phyloP scores from a whole-genome alignment of 768 basidiomycete genomes.

The Chalciporus piperatus region DNA sequence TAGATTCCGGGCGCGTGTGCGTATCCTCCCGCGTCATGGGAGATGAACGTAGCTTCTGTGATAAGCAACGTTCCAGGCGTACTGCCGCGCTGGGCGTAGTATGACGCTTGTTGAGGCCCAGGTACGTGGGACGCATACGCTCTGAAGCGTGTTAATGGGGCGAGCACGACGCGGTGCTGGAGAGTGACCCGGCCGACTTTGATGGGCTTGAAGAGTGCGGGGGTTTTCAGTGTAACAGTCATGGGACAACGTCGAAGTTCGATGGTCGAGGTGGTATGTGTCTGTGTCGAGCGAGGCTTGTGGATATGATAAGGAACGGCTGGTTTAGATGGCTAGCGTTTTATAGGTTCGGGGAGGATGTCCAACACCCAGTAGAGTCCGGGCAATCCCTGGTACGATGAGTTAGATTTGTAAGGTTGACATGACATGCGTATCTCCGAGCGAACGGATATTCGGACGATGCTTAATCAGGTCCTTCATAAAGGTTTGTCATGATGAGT shows the following conservation, averaged over 20 bases:
- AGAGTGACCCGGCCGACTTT: conserved; percentile 40
- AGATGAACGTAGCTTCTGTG: neutral
- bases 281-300: too few species aligned
- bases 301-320: too few species aligned
- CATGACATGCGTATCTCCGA: too few species aligned
- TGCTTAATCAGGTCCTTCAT: too few species aligned
- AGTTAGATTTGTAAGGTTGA: too few species aligned
- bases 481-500: too few species aligned
- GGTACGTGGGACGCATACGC: conserved; percentile 36
- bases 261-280: conserved; percentile 3
- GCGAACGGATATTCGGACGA: too few species aligned
- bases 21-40: neutral
- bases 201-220: conserved; percentile 44
- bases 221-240: neutral
- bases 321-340: too few species aligned
- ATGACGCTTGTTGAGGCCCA: conserved; percentile 34
- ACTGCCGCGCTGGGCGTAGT: conserved; percentile 44
- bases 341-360: too few species aligned
- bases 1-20: neutral
- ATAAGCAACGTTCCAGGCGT: neutral
- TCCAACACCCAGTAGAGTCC: too few species aligned
- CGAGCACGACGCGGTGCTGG: conserved; percentile 50
- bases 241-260: neutral
- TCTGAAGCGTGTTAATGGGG: conserved; percentile 49
- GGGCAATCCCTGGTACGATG: too few species aligned